Conservation (phyloP, 192 early-diverging fungal genomes). For the Phlyctochytrium planicorne region DNA sequence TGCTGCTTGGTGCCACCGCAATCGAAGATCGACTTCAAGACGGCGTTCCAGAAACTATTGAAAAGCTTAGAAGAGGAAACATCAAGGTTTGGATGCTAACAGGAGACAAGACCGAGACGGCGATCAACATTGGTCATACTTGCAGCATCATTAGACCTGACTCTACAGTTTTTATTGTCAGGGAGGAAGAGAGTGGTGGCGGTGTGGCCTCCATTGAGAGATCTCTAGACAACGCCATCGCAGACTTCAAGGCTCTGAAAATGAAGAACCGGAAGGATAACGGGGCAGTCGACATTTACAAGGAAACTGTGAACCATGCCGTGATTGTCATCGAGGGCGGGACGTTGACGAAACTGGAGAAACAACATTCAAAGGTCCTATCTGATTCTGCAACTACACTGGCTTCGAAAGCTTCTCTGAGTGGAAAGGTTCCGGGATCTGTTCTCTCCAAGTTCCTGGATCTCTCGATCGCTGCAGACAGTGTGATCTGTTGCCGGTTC, state of each 20-base stretch:
- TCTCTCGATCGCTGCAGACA: conserved; percentile 70
- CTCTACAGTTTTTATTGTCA: conserved; percentile 37
- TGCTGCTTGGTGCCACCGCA: conserved; percentile 80
- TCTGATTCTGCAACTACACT: conserved; percentile 12
- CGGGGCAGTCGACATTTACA: not conserved
- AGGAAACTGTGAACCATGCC: not conserved
- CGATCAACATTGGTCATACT: conserved; percentile 86
- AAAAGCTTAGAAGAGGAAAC: conserved; percentile 70
- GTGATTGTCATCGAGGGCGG: conserved; percentile 37
- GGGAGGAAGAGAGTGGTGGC: conserved; percentile 27
- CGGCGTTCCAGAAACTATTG: conserved; percentile 83
- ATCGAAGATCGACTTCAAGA: conserved; percentile 89
- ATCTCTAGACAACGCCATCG: conserved; percentile 28
- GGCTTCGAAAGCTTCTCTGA: conserved; percentile 26
- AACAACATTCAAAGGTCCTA: conserved; percentile 23
- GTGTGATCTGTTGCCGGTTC: conserved; percentile 89
- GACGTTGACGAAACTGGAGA: conserved; percentile 42
- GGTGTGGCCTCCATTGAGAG: conserved; percentile 25
- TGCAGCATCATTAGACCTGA: conserved; percentile 63
- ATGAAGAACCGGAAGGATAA: not conserved
- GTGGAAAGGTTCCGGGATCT: conserved; percentile 41
- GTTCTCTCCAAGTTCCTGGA: conserved; percentile 66
- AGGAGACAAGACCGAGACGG: conserved; percentile 89
- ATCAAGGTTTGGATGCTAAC: conserved; percentile 91
- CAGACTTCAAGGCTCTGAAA: not conserved